Conservation (phyloP, 106 monocot species). For the Acanthochlamys bracteata region DNA sequence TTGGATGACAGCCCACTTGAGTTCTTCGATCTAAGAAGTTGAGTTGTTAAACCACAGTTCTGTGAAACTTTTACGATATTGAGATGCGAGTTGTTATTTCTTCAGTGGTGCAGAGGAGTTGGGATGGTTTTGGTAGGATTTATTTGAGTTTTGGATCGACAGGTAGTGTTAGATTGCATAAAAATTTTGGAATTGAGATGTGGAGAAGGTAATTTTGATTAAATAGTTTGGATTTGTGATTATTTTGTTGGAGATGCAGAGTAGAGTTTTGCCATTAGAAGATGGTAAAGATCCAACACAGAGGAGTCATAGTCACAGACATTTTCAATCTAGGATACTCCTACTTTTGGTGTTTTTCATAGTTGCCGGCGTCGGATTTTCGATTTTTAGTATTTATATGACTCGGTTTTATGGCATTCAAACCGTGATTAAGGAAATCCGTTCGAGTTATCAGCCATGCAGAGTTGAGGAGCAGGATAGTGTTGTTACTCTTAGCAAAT, state of each 20-base stretch:
- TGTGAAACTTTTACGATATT: not conserved
- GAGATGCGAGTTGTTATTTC: not conserved
- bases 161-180: not conserved
- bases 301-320: slow-evolving; percentile 9
- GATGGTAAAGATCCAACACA: slow-evolving; percentile 23
- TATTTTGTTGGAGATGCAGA: slow-evolving; percentile 10
- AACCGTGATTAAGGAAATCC: slow-evolving; percentile 7
- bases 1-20: too few relatives aligned
- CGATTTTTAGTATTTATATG: slow-evolving; percentile 19
- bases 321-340: slow-evolving; percentile 12
- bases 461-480: not conserved
- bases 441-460: slow-evolving; percentile 19
- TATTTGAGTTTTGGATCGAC: not conserved
- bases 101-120: not conserved
- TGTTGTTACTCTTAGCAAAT: not conserved
- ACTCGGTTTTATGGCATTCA: slow-evolving; percentile 6
- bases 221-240: not conserved
- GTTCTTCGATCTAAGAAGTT: too few relatives aligned
- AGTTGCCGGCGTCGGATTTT: slow-evolving; percentile 18
- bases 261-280: slow-evolving; percentile 19
- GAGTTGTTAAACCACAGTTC: too few relatives aligned
- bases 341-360: slow-evolving; percentile 15
- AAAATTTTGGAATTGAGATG: not conserved
- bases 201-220: not conserved
- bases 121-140: not conserved